Conservation (phyloP, 2,329 filamentous ascomycete genomes). For the Exserohilum turcica region DNA sequence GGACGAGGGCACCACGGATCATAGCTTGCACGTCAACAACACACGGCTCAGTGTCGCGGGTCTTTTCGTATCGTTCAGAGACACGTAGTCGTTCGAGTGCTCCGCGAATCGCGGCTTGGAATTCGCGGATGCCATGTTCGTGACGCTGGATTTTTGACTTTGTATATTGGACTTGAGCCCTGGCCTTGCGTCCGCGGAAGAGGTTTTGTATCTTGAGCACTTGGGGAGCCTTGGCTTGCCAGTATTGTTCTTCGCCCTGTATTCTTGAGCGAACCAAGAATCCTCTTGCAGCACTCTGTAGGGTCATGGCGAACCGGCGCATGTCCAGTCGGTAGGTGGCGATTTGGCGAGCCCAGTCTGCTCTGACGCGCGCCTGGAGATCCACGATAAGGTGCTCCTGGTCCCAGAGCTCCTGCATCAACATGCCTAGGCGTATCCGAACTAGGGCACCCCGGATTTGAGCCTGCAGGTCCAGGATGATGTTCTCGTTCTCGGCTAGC, state of each 20-base stretch:
- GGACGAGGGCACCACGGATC: slow-evolving; percentile 69
- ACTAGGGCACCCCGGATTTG: slow-evolving; percentile 82
- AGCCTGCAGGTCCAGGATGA: slow-evolving; percentile 80
- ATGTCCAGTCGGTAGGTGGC: slow-evolving; percentile 81
- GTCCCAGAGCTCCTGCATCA: slow-evolving; percentile 91
- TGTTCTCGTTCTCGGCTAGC: slow-evolving; percentile 73
- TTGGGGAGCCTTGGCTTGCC: slow-evolving; percentile 71
- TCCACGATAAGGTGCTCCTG: slow-evolving; percentile 77
- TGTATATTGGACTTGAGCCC: slow-evolving; percentile 52
- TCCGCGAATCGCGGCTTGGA: slow-evolving; percentile 63
- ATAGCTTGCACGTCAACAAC: slow-evolving; percentile 58
- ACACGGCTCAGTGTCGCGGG: slow-evolving; percentile 66
- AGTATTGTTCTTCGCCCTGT: slow-evolving; percentile 67
- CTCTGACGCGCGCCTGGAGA: slow-evolving; percentile 84
- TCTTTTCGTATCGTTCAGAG: slow-evolving; percentile 62
- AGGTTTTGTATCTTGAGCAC: slow-evolving; percentile 83
- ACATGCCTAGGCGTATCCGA: slow-evolving; percentile 74
- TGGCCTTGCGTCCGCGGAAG: slow-evolving; percentile 67
- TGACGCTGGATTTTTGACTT: slow-evolving; percentile 56
- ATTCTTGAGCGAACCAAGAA: slow-evolving; percentile 72
- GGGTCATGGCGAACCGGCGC: slow-evolving; percentile 75
- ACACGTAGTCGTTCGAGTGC: slow-evolving; percentile 51
- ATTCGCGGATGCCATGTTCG: slow-evolving; percentile 53
- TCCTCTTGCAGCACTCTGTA: slow-evolving; percentile 81
- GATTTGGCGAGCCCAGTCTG: slow-evolving; percentile 84